A percentile compares a stretch with the other conserved stretches of the same genome.
These are phyloP conservation scores for Capsella rubella DNA, from an alignment of 441 rosid species.

Conservation along the genomic window DNA sequence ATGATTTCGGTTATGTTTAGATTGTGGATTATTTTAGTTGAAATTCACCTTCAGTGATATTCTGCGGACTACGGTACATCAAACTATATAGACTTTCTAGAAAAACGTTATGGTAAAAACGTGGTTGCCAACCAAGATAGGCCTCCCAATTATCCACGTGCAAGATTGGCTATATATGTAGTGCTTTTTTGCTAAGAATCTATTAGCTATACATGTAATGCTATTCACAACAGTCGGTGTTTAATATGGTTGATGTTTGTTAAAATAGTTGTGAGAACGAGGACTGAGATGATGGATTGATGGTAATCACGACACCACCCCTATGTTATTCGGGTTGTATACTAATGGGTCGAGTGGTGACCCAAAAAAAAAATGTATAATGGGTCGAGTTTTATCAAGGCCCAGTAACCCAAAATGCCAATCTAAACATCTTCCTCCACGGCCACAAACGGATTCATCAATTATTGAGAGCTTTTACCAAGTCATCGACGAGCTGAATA, in stretches of 20 bases:
- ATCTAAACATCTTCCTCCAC: neutral
- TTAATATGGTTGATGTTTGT: too few relatives aligned
- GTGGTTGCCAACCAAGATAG: slow-evolving; percentile 2
- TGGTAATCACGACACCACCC: neutral
- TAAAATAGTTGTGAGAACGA: too few relatives aligned
- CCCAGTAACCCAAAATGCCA: slow-evolving; percentile 1
- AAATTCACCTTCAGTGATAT: neutral
- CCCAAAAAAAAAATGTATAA: neutral
- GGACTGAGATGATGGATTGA: too few relatives aligned
- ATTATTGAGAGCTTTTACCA: too few relatives aligned
- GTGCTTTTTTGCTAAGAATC: too few relatives aligned
- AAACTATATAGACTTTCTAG: neutral
- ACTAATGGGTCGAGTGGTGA: neutral
- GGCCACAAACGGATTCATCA: neutral
- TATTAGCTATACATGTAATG: too few relatives aligned
- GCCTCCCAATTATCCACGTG: neutral
- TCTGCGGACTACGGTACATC: neutral
- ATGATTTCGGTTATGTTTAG: neutral
- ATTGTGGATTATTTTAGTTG: neutral
- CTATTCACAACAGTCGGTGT: too few relatives aligned
- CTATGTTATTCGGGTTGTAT: neutral
- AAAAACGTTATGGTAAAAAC: neutral
- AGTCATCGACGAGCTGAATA: too few relatives aligned
- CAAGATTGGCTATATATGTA: neutral
- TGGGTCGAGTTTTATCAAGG: neutral